Conservation (phyloP, 2,329 filamentous ascomycete species). For the Trichoderma sp. region DNA sequence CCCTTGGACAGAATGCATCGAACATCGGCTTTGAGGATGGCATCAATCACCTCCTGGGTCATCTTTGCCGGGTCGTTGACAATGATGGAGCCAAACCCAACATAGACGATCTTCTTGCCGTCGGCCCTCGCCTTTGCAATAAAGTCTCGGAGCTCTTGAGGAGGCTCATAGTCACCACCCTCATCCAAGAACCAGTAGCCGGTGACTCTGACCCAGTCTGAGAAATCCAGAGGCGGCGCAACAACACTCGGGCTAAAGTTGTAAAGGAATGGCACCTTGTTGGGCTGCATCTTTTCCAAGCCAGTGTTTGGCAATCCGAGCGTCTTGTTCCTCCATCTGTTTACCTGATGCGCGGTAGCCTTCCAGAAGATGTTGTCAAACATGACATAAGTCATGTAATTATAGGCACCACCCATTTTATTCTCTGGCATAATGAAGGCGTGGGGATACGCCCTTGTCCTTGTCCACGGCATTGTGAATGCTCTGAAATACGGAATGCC, state of each 20-base stretch:
- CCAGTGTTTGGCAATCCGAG: conserved; percentile 77
- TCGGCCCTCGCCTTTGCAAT: conserved; percentile 80
- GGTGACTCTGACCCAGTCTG: conserved; percentile 95
- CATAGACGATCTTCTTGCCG: conserved; percentile 88
- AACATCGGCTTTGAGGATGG: conserved; percentile 85
- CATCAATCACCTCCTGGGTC: conserved; percentile 89
- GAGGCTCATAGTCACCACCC: conserved; percentile 65
- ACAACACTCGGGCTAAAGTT: conserved; percentile 95
- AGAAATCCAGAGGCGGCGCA: conserved; percentile 90
- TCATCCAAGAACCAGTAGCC: conserved; percentile 98
- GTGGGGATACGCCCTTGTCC: conserved; percentile 92
- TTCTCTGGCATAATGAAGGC: conserved; percentile 90
- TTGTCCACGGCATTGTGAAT: conserved; percentile 98
- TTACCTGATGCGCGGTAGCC: conserved; percentile 85
- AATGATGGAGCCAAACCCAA: conserved; percentile 95
- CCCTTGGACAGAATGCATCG: conserved; percentile 94
- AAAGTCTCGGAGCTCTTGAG: conserved; percentile 72
- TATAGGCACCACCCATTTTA: conserved; percentile 94
- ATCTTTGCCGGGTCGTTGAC: conserved; percentile 85
- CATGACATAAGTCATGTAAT: conserved; percentile 91
- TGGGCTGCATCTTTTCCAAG: conserved; percentile 87
- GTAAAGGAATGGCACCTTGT: conserved; percentile 97
- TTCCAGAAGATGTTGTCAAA: conserved; percentile 98
- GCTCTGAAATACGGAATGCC: conserved; percentile 93
- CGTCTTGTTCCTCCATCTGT: conserved; percentile 82